Evolutionary conservation across 768 basidiomycete species (phyloP).

Genomic region (Lactifluus subvellereus): DNA sequence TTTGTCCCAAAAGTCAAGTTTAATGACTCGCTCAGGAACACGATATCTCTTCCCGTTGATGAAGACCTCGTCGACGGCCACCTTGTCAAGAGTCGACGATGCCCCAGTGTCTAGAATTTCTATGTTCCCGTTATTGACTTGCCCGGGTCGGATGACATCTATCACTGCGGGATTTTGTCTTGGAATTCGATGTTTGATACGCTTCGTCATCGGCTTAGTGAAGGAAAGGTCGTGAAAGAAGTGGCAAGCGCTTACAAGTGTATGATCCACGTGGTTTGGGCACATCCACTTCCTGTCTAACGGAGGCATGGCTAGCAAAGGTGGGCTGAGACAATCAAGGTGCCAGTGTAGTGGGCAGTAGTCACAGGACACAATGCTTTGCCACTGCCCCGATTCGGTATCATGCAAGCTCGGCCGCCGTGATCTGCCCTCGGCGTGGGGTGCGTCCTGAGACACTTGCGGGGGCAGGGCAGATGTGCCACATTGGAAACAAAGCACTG

Average conservation of each 20-base stretch:
- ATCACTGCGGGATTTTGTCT: constrained; percentile 62
- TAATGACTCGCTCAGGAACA: constrained; percentile 86
- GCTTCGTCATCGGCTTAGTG: constrained; percentile 40
- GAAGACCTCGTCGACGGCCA: constrained; percentile 72
- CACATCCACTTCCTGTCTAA: constrained; percentile 98
- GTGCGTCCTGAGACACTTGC: constrained; percentile 45
- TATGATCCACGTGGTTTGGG: constrained; percentile 90
- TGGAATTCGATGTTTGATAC: constrained; percentile 72
- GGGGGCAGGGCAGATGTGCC: constrained; percentile 69
- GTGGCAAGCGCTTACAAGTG: constrained; percentile 52
- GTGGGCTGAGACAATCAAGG: constrained; percentile 92
- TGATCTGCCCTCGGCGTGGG: constrained; percentile 46
- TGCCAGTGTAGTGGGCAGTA: constrained; percentile 96
- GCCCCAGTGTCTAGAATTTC: constrained; percentile 72
- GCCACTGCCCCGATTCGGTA: constrained; percentile 50
- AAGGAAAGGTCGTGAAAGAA: constrained; percentile 9
- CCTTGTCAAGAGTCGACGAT: constrained; percentile 39
- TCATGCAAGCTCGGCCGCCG: constrained; percentile 41
- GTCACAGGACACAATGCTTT: constrained; percentile 87
- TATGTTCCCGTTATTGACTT: constrained; percentile 89
- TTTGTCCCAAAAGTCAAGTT: constrained; percentile 95
- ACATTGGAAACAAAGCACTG: constrained; percentile 89
- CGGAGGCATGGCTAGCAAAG: constrained; percentile 77
- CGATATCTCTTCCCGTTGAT: constrained; percentile 88
- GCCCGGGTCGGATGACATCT: constrained; percentile 65